Evolutionary conservation across 805 yeast species (phyloP).

Genomic region (Saturnispora bothae): DNA sequence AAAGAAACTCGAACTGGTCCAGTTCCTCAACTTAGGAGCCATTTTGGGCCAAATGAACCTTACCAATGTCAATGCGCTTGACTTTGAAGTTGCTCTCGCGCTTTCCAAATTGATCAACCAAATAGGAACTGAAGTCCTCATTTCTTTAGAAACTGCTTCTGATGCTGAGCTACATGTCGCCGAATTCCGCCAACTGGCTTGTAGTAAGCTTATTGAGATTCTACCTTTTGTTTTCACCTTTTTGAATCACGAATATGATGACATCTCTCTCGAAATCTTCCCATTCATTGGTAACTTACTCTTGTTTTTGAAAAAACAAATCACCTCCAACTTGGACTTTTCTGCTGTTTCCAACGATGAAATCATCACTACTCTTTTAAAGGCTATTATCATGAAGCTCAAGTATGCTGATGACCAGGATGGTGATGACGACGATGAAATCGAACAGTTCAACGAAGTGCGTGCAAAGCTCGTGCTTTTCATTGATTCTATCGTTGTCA

Average conservation of each 20-base stretch:
- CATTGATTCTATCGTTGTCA: slow-evolving; percentile 66
- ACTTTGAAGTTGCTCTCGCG: slow-evolving; percentile 58
- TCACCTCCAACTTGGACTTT: slow-evolving; percentile 25
- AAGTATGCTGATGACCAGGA: slow-evolving; percentile 57
- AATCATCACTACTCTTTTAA: slow-evolving; percentile 51
- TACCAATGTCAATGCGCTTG: slow-evolving; percentile 35
- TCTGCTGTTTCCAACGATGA: slow-evolving; percentile 29
- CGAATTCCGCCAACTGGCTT: slow-evolving; percentile 27
- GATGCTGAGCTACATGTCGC: slow-evolving; percentile 29
- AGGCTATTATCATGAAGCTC: slow-evolving; percentile 66
- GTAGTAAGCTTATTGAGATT: slow-evolving; percentile 43
- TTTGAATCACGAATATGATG: slow-evolving; percentile 78
- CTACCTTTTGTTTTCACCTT: slow-evolving; percentile 67
- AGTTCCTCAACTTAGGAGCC: slow-evolving; percentile 55
- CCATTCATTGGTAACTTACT: slow-evolving; percentile 71
- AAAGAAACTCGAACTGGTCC: slow-evolving; percentile 53
- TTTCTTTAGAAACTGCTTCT: slow-evolving; percentile 46
- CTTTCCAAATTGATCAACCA: slow-evolving; percentile 65
- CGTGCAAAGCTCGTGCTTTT: slow-evolving; percentile 64
- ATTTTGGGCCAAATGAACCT: slow-evolving; percentile 32
- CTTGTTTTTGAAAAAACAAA: slow-evolving; percentile 52
- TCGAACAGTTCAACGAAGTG: slow-evolving; percentile 70
- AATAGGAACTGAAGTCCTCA: slow-evolving; percentile 67
- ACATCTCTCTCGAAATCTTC: slow-evolving; percentile 73
- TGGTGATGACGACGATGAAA: slow-evolving; percentile 57